Base-by-base conservation (phyloP, 768 basidiomycete species). In the Coprinopsis strossmayeri region DNA sequence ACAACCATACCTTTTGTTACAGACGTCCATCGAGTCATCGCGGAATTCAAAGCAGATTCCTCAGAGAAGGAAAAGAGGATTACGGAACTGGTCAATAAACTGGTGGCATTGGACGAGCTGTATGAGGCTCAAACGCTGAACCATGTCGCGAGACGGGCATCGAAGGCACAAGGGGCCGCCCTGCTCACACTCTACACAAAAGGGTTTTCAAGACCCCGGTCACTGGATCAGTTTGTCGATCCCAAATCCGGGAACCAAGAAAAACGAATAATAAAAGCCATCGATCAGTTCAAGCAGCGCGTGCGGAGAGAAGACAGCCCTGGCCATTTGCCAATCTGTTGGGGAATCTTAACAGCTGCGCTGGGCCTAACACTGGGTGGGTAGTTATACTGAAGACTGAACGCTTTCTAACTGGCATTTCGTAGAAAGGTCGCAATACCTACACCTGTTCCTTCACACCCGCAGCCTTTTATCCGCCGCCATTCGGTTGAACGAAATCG, bases 381-480 rank as follows among this genome's bases (percentile, higher is more conserved):
- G 61, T 45, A 12, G n/a, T n/a, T n/a, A n/a, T n/a, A n/a, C n/a
- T n/a, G n/a, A n/a, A n/a, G n/a, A n/a, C n/a, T n/a, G n/a, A n/a
- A n/a, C n/a, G n/a, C n/a, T n/a, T n/a, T n/a, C 42, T 13, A 40
- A 30, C 35, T n/a, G 9, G 35, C n/a, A n/a, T 17, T 42, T 38
- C 27, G 23, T 41, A 97, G 93, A 85, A 55, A 81, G 90, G 24
- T 73, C 89, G 7, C 83, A 86, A 55, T 87, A 89, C 60, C 80
- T 99, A 12, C 87, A 93, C 58, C 80, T 98, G 26, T 98, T 96
- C 69, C 79, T 99, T 3, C 91, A 97, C 56, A 88, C 90, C 2
- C 79, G 96, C 12, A 80, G 91, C 46, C 68, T 98, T 45, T 73
- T 98, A 37, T 97, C 94, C 5, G 91, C 94, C 3, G 84, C 92